These are phyloP conservation scores for Singerocomus rubriflavus DNA, from an alignment of 1,284 basidiomycete species.

Conservation along the genomic window DNA sequence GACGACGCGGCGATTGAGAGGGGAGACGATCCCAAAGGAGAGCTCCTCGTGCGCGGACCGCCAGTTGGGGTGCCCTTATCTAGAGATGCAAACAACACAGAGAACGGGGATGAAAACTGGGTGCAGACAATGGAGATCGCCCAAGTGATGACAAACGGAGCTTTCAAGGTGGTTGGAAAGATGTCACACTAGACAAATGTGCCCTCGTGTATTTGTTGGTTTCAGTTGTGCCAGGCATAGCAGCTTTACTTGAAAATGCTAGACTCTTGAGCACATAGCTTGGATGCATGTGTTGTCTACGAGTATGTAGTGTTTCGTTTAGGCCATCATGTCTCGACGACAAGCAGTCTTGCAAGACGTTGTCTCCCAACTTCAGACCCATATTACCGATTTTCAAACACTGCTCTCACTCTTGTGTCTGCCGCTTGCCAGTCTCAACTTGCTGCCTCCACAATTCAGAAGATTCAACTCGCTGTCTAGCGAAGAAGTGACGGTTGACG, in stretches of 20 bases:
- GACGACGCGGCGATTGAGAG: slow-evolving; percentile 59
- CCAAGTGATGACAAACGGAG: slow-evolving; percentile 58
- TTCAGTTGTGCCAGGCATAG: neutral
- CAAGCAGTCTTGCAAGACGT: slow-evolving; percentile 35
- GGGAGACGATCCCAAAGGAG: slow-evolving; percentile 56
- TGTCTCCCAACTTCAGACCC: slow-evolving; percentile 49
- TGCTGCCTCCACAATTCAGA: slow-evolving; percentile 56
- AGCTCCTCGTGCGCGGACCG: slow-evolving; percentile 47
- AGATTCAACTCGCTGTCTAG: slow-evolving; percentile 32
- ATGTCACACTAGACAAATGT: slow-evolving; percentile 7
- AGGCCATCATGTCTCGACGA: slow-evolving; percentile 14
- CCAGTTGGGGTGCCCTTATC: slow-evolving; percentile 52
- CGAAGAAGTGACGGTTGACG: slow-evolving; percentile 13
- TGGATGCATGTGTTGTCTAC: too few species aligned
- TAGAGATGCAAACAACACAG: slow-evolving; percentile 34
- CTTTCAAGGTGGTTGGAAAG: slow-evolving; percentile 44
- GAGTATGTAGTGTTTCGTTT: neutral
- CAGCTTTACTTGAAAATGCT: too few species aligned
- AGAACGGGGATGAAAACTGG: slow-evolving; percentile 44
- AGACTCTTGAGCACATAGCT: too few species aligned
- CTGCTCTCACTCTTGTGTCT: slow-evolving; percentile 54
- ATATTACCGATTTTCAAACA: slow-evolving; percentile 47
- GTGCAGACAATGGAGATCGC: slow-evolving; percentile 44
- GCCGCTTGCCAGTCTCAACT: slow-evolving; percentile 52
- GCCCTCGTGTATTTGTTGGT: neutral